Evolutionary conservation across 441 rosid genomes (phyloP).

Genomic region (Pelargonium cotyledonis): DNA sequence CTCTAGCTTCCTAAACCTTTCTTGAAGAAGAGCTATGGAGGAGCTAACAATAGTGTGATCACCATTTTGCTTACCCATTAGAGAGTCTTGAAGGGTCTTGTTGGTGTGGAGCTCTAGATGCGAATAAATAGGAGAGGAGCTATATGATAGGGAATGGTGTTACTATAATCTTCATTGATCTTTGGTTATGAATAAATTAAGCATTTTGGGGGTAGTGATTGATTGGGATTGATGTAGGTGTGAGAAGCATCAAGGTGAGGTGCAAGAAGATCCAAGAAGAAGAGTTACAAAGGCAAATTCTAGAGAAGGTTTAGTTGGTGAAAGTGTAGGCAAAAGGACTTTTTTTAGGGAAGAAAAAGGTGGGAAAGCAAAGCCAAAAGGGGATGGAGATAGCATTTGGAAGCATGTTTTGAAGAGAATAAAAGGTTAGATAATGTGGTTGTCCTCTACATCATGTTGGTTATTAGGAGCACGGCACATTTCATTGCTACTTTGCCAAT

Average conservation of each 20-base stretch:
- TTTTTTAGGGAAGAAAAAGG: slow-evolving; percentile 23
- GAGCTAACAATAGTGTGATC: slow-evolving; percentile 39
- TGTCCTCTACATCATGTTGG: slow-evolving; percentile 18
- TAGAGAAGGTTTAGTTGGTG: slow-evolving; percentile 36
- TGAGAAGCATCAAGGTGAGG: background rate
- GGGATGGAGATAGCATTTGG: slow-evolving; percentile 37
- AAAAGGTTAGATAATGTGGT: slow-evolving; percentile 27
- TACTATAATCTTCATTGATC: background rate
- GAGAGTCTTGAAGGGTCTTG: background rate
- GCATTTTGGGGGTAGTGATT: background rate
- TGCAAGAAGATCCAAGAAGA: slow-evolving; percentile 32
- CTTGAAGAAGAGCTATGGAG: slow-evolving; percentile 64
- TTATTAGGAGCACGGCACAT: too few species aligned
- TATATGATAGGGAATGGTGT: background rate
- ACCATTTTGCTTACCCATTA: slow-evolving; percentile 43
- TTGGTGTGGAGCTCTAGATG: background rate
- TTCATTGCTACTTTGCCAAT: too few species aligned
- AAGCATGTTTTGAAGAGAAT: slow-evolving; percentile 26
- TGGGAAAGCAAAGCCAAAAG: slow-evolving; percentile 31
- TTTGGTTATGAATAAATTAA: background rate
- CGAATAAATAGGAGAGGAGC: slow-evolving; percentile 28
- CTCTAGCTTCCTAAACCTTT: slow-evolving; percentile 55
- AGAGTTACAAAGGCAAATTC: slow-evolving; percentile 24
- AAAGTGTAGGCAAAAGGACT: slow-evolving; percentile 42
- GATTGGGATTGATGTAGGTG: background rate